Conservation (phyloP, 202 grass and related monocot species). For the Elaeis oleifera region DNA sequence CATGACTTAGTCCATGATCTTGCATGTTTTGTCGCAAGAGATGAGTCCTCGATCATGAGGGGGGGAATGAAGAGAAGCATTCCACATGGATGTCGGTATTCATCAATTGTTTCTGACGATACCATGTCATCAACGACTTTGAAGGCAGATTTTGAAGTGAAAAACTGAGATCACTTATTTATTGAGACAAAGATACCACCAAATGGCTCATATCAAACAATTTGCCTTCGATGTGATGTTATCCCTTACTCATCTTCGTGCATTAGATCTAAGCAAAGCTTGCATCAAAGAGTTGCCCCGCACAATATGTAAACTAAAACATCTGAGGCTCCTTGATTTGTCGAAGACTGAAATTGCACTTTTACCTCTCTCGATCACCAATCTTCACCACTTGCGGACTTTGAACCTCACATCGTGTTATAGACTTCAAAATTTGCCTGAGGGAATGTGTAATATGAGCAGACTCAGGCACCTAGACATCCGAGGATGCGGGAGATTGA, state of each 20-base stretch:
- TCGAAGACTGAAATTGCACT: not conserved
- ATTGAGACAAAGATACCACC: not conserved
- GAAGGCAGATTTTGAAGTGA: too few relatives aligned
- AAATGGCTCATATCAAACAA: not conserved
- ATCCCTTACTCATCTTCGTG: slow-evolving; percentile 9
- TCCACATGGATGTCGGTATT: not conserved
- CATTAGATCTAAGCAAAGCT: not conserved
- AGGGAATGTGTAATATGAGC: slow-evolving; percentile 27
- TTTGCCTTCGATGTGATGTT: too few relatives aligned
- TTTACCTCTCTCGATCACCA: slow-evolving; percentile 12
- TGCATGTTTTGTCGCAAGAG: slow-evolving; percentile 16
- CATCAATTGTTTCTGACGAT: not conserved
- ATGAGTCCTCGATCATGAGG: slow-evolving; percentile 2
- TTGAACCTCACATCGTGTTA: rapidly evolving
- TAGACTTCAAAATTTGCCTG: not conserved
- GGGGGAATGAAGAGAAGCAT: not conserved
- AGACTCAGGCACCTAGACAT: slow-evolving; percentile 28
- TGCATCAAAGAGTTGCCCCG: not conserved
- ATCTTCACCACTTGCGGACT: slow-evolving; percentile 19
- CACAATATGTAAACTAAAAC: not conserved
- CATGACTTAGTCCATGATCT: slow-evolving; percentile 43
- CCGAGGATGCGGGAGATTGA: not conserved
- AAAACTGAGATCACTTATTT: too few relatives aligned
- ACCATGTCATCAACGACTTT: too few relatives aligned
- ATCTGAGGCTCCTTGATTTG: slow-evolving; percentile 41